Conservation (phyloP, 352 stramenopile genomes). For the Plasmopara halstedii region DNA sequence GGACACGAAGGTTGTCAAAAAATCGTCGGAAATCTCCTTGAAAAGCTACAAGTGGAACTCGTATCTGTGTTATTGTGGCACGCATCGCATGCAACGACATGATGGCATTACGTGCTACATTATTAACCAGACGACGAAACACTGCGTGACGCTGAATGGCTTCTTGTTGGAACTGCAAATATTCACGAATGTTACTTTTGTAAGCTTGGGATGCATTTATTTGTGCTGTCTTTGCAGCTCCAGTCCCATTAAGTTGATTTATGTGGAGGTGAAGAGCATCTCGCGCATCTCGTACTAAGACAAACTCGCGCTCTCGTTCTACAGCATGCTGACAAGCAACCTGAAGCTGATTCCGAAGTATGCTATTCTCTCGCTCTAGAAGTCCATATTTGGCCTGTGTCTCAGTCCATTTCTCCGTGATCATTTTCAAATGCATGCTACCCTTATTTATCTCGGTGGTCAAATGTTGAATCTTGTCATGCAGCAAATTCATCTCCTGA, state of each 20-base stretch:
- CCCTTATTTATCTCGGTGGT: slow-evolving; percentile 50
- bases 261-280: slow-evolving; percentile 56
- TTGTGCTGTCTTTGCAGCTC: slow-evolving; percentile 62
- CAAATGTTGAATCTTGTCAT: slow-evolving; percentile 43
- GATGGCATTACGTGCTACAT: slow-evolving; percentile 34
- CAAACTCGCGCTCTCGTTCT: slow-evolving; percentile 28
- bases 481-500: slow-evolving; percentile 49
- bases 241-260: slow-evolving; percentile 63
- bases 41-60: slow-evolving; percentile 43
- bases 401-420: slow-evolving; percentile 72
- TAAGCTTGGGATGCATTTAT: slow-evolving; percentile 69
- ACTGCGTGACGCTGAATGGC: slow-evolving; percentile 47
- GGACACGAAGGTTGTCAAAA: slow-evolving; percentile 35
- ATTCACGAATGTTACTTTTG: slow-evolving; percentile 47
- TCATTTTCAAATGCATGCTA: slow-evolving; percentile 46
- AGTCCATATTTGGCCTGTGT: slow-evolving; percentile 52
- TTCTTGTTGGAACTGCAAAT: slow-evolving; percentile 47
- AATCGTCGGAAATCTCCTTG: slow-evolving; percentile 46
- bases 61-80: slow-evolving; percentile 31
- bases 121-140: slow-evolving; percentile 43
- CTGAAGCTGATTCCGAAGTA: slow-evolving; percentile 52
- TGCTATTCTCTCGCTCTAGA: slow-evolving; percentile 40
- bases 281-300: slow-evolving; percentile 45
- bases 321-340: slow-evolving; percentile 29
- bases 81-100: slow-evolving; percentile 30